Evolutionary conservation across 2,329 filamentous ascomycete species (phyloP).

Genomic region (Colletotrichum zoysiae): DNA sequence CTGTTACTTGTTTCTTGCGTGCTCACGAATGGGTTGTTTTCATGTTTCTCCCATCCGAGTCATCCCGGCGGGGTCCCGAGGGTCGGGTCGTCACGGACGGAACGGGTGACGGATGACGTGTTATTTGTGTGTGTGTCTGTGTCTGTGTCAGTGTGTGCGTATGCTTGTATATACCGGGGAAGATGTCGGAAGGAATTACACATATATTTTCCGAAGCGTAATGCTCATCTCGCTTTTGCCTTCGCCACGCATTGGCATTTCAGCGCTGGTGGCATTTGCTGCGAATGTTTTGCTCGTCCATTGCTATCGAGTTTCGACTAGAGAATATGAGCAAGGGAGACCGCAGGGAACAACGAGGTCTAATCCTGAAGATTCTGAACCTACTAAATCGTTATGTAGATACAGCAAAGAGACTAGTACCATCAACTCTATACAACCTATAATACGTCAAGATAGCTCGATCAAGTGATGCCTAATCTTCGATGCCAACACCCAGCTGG

Average conservation of each 20-base stretch:
- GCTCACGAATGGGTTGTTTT: not conserved
- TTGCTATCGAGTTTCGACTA: not conserved
- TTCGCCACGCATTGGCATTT: not conserved
- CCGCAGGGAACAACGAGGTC: no score
- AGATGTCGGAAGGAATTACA: constrained; percentile 38
- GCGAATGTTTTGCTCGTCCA: not conserved
- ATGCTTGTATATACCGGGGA: constrained; percentile 38
- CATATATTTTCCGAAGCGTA: constrained; percentile 22
- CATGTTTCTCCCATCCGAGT: not conserved
- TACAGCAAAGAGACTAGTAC: no score
- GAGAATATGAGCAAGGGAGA: no score
- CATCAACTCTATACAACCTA: no score
- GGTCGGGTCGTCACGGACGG: constrained; percentile 9
- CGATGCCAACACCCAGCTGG: no score
- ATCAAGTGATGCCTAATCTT: no score
- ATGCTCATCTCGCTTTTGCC: not conserved
- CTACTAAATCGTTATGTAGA: no score
- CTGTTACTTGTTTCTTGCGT: constrained; percentile 1
- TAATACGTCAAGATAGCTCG: no score
- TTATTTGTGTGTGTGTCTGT: constrained; percentile 3
- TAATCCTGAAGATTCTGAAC: no score
- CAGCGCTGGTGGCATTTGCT: not conserved
- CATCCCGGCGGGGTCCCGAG: not conserved
- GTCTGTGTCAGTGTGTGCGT: constrained; percentile 16
- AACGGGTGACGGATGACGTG: not conserved